These are phyloP conservation scores for Theobroma grandiflorum DNA, from an alignment of 441 rosid species.

Conservation along the genomic window DNA sequence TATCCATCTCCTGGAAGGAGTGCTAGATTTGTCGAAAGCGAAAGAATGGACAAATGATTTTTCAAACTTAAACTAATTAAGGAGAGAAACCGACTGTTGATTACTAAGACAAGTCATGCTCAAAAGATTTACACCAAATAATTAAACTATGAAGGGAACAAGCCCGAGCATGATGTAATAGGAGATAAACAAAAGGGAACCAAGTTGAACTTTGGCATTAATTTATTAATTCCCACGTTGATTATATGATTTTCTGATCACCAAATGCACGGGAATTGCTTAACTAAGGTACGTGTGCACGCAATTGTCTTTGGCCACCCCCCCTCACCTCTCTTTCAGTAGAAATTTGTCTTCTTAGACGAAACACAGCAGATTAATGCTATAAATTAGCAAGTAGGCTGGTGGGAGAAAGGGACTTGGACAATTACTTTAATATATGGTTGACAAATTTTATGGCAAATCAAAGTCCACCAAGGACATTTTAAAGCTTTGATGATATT, in stretches of 20 bases:
- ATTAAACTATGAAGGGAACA: neutral
- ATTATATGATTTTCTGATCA: too few species aligned
- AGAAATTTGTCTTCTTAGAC: neutral
- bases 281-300: neutral
- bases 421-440: neutral
- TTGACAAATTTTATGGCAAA: conserved; percentile 7
- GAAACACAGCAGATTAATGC: neutral
- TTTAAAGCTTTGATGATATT: neutral
- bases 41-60: neutral
- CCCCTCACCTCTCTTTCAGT: neutral
- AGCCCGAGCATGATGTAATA: neutral
- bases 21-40: neutral
- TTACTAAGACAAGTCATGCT: neutral
- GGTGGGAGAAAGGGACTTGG: neutral
- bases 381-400: neutral
- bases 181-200: neutral
- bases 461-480: neutral
- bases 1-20: neutral
- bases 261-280: neutral
- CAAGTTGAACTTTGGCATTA: neutral
- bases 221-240: neutral
- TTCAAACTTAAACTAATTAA: neutral
- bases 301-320: neutral
- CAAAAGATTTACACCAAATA: neutral
- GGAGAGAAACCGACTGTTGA: neutral